Evolutionary conservation across 1,284 basidiomycete species (phyloP), one percentile per base, ranked within the genome.

Genomic region (Thecaphora frezii): DNA sequence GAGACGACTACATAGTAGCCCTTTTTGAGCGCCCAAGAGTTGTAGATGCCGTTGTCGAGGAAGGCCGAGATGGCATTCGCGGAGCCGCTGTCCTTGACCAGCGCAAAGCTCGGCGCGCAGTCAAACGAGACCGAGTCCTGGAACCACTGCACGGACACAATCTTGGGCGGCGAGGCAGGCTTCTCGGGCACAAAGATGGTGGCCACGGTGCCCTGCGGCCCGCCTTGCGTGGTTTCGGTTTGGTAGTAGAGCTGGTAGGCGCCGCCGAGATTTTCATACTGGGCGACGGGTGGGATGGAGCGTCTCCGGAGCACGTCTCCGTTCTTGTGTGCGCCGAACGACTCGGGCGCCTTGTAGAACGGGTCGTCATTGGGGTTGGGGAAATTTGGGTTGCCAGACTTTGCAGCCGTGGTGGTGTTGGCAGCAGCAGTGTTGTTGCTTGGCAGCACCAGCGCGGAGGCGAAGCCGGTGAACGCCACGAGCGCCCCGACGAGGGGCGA

Each of bases 1-100:
- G 74, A 43, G 13, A 65, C 59, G 21, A 69, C 67, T 9, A 75
- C 74, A 42, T 75, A 66, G 60, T 67, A 75, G 44, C 74, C 74
- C 36, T 68, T 47, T 18, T 58, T 25, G 2, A 74, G 48, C 5
- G 72, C 70, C 62, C 63, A 70, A 36, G 59, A 38, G 48, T 66
- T 54, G 42, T 51, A 36, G 49, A 70, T 57, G 21, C 66, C 58
- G 16, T 56, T 52, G 39, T 61, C 55, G 13, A 66, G 43, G 21
- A 61, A 39, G 10, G 46, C 28, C 12, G 52, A 55, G 10, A 46
- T 41, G 46, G 65, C 55, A 43, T 51, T 58, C 7, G 60, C 57
- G 24, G 60, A 13, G 4, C 51, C 45, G 10, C 48, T 26, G 16
- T 62, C 62, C 7, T 39, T 42, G 14, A 55, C 26, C 25, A 64